Evolutionary conservation across 495 filamentous ascomycete genomes (phyloP).

Genomic region (Hypoxylon trugodes): DNA sequence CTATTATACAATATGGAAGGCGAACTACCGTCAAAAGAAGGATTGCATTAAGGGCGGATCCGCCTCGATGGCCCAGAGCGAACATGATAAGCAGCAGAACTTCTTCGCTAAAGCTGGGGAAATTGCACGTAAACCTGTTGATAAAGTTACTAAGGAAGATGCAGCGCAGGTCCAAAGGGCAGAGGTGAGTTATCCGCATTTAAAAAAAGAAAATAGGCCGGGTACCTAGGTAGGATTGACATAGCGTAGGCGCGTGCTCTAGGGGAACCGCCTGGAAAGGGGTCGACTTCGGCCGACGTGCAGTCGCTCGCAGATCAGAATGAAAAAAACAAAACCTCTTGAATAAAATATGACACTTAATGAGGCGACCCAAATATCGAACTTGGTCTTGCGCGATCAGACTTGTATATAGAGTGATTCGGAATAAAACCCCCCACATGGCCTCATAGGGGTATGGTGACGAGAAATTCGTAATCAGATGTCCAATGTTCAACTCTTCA

Average conservation of each 20-base stretch:
- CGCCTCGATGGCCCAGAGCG: slow-evolving; percentile 41
- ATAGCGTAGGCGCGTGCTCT: slow-evolving; percentile 38
- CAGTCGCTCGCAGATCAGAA: slow-evolving; percentile 48
- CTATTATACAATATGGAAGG: slow-evolving; percentile 5
- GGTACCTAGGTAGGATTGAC: background rate
- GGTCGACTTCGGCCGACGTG: slow-evolving; percentile 41
- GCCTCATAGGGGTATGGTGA: too few relatives aligned
- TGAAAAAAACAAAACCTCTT: background rate
- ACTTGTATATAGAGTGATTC: too few relatives aligned
- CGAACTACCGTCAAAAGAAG: slow-evolving; percentile 35
- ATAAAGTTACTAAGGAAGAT: slow-evolving; percentile 33
- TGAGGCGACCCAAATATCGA: background rate
- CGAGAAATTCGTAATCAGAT: too few relatives aligned
- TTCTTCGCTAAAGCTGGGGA: slow-evolving; percentile 41
- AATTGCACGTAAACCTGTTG: slow-evolving; percentile 42
- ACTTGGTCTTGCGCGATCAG: background rate
- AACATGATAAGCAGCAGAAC: slow-evolving; percentile 45
- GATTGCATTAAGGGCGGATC: slow-evolving; percentile 40
- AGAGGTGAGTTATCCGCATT: slow-evolving; percentile 36
- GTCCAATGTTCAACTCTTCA: too few relatives aligned
- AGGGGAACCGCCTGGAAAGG: slow-evolving; percentile 35
- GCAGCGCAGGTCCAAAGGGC: slow-evolving; percentile 39
- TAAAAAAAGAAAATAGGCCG: background rate
- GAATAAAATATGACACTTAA: background rate
- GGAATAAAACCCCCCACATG: too few relatives aligned